Base-by-base conservation (phyloP, 2,329 filamentous ascomycete species). In the Aspergillus sp. region DNA sequence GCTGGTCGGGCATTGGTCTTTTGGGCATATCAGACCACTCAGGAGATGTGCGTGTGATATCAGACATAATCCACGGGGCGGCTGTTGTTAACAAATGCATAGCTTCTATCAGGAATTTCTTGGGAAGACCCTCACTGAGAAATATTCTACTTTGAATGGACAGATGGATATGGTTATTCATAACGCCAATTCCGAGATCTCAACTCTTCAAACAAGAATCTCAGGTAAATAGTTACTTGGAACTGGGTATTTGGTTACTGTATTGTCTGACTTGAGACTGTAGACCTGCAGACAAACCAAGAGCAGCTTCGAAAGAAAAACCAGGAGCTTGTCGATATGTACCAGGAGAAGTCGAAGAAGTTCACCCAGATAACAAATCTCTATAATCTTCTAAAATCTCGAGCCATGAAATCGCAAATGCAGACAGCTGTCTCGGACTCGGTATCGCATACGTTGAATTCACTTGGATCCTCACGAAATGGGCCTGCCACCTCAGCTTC, bases 11-110 rank as follows among this genome's bases (percentile, higher is more conserved):
- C 85, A 1, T 66, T 95, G 51, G 81, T 78, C 29, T 95, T 95
- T 61, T 95, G 89, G 85, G 83, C 81, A 28, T 95, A 95, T 57
- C 90, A 95, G 61, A 82, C 83, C 13, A 83, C 82, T 3, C 87
- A 93, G 57, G 87, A 95, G 66, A 86, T 94, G 86, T 89, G 57
- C 51, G 74, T 62, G 2, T 32, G 28, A 9, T 7, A 13, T 34
- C 4, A n/a, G 26, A 10, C 28, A 5, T 8, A 19, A 19, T 19
- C 19, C 19, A 19, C 19, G n/a, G 4, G 8, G 7, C 6, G 27
- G 19, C 27, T 19, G 45, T 6, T 3, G 9, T 31, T 56, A 58
- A 47, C 36, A 29, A 26, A 32, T 40, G 27, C 31, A 39, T 47
- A 88, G 84, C 46, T 77, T 84, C 41, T 95, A 90, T 57, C 87